Evolutionary conservation across 2,329 filamentous ascomycete species (phyloP).

Genomic region (Clarireedia monteithiana): DNA sequence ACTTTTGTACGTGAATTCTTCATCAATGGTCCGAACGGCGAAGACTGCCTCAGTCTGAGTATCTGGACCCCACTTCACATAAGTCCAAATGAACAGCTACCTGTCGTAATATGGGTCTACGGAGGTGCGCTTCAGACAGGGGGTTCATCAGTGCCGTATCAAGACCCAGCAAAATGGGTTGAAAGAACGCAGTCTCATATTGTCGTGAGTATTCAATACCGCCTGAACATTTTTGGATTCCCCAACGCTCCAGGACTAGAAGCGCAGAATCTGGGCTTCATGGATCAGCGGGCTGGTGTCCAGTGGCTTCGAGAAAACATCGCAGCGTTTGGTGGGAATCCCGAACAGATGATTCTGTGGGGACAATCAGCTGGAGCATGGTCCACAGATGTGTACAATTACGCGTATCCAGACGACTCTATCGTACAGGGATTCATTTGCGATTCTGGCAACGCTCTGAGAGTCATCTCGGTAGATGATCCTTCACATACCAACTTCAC

Average conservation of each 20-base stretch:
- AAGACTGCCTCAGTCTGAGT: slow-evolving; percentile 26
- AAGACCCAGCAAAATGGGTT: slow-evolving; percentile 11
- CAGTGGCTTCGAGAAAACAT: slow-evolving; percentile 42
- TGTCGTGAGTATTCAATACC: slow-evolving; percentile 28
- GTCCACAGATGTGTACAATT: slow-evolving; percentile 33
- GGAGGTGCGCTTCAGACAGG: slow-evolving; percentile 10
- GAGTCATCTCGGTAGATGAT: background rate
- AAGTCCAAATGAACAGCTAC: slow-evolving; percentile 36
- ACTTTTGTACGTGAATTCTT: slow-evolving; percentile 8
- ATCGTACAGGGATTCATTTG: slow-evolving; percentile 16
- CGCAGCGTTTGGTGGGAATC: slow-evolving; percentile 49
- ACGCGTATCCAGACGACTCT: slow-evolving; percentile 16
- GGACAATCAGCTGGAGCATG: slow-evolving; percentile 48
- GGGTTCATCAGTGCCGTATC: slow-evolving; percentile 5
- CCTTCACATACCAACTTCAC: slow-evolving; percentile 6
- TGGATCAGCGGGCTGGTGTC: slow-evolving; percentile 28
- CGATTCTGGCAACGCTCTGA: slow-evolving; percentile 15
- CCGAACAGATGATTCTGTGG: slow-evolving; percentile 43
- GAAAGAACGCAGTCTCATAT: slow-evolving; percentile 16
- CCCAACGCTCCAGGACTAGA: slow-evolving; percentile 21
- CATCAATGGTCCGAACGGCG: slow-evolving; percentile 7
- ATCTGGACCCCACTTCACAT: slow-evolving; percentile 18
- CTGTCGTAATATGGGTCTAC: slow-evolving; percentile 24
- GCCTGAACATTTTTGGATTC: slow-evolving; percentile 30
- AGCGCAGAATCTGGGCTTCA: slow-evolving; percentile 11